Evolutionary conservation across 2,329 filamentous ascomycete species (phyloP), one percentile per base, ranked within the genome.

Genomic region (Mycosphaerella arachidis): DNA sequence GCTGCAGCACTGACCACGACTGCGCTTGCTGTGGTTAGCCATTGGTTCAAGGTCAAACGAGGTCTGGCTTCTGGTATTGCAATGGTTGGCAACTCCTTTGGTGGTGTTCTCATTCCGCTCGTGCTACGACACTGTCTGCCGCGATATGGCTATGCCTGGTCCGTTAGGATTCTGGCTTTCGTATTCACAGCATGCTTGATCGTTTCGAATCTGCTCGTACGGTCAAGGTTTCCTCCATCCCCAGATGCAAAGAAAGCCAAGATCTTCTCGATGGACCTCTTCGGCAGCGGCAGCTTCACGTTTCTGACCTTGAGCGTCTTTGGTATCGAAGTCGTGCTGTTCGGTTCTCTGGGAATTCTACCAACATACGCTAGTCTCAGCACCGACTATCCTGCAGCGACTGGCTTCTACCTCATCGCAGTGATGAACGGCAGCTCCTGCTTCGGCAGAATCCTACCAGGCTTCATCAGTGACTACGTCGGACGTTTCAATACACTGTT

Each of bases 321-420:
- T 58, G 71, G 75, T 1, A 75, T 82, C 20, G 80, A 82, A 51
- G 78, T 81, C 53, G 77, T 78, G 40, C 74, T 81, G 13, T 82
- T 81, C 46, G 78, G 78, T 12, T 74, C 77, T n/a, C 74, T 77
- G 0, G 77, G 77, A 1, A 72, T 81, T 7, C 67, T 82, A 1
- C 79, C 80, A 0, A 80, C 78, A 0, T 81, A 81, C 60, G 76
- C 76, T 1, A 76, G 74, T 0, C 66, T 79, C 35, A 66, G 73
- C 6, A 57, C 70, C 0, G 69, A 78, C 29, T 58, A 55, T 24
- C 59, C 59, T 4, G 4, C 55, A 3, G 30, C 48, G 29, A 71
- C 73, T 0, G 77, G 78, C 3, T 80, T 77, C 57, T 77, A 77
- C 13, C 71, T 80, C 7, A 71, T 81, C 1, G 76, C 79, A 2